Conservation (phyloP, 2,329 filamentous ascomycete species). For the Boeremia exigua region DNA sequence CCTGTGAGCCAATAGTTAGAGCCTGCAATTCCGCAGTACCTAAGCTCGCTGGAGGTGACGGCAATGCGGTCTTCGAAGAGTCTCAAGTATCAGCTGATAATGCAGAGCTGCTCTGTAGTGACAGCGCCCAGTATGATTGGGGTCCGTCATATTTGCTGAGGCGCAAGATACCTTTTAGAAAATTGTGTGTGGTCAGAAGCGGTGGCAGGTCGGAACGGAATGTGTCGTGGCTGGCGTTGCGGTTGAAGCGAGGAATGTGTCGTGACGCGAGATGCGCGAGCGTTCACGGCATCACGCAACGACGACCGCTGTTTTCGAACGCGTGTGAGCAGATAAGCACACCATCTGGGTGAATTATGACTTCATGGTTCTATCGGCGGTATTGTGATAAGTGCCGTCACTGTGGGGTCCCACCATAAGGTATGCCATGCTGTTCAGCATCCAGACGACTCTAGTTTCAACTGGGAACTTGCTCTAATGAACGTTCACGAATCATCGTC, state of each 20-base stretch:
- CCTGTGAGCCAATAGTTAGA: no score
- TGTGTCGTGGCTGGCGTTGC: constrained; percentile 35
- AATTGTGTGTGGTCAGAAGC: constrained; percentile 11
- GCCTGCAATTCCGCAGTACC: no score
- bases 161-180: not conserved
- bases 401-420: not conserved
- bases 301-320: not conserved
- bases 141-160: not conserved
- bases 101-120: not conserved
- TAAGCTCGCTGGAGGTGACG: no score
- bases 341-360: constrained; percentile 5
- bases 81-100: no score
- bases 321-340: constrained; percentile 1
- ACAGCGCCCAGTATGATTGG: not conserved
- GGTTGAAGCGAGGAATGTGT: constrained; percentile 32
- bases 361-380: constrained; percentile 3
- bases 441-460: not conserved
- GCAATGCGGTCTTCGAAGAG: no score
- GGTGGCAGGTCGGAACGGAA: constrained; percentile 27
- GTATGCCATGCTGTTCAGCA: not conserved
- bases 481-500: not conserved
- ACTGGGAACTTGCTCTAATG: not conserved
- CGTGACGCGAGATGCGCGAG: constrained; percentile 18
- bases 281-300: constrained; percentile 2
- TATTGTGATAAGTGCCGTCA: not conserved